Conservation (phyloP, 2,329 filamentous ascomycete species). For the Arachnomyces sp. region DNA sequence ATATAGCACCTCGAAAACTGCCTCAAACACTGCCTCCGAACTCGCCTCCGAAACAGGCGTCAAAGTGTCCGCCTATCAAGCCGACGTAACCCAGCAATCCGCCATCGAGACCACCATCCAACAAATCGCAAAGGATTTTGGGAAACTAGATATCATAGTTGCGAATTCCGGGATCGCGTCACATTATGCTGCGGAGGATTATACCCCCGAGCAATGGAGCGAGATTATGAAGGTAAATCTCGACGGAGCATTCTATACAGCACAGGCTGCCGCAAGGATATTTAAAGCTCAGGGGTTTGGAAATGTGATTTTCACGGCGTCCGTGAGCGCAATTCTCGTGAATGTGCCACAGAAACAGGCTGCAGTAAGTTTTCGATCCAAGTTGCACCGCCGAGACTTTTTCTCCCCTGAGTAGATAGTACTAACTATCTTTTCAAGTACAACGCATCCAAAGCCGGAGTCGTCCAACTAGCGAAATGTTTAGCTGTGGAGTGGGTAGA, state of each 20-base stretch:
- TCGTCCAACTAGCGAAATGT: slow-evolving; percentile 55
- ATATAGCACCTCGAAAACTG: slow-evolving; percentile 34
- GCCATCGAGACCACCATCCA: slow-evolving; percentile 49
- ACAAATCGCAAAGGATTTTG: slow-evolving; percentile 59
- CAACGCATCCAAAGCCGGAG: slow-evolving; percentile 59
- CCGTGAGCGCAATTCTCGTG: slow-evolving; percentile 49
- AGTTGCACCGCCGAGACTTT: no score
- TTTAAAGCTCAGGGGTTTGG: slow-evolving; percentile 59
- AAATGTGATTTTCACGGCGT: slow-evolving; percentile 59
- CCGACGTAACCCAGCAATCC: slow-evolving; percentile 50
- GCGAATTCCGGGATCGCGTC: slow-evolving; percentile 65
- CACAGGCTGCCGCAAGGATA: slow-evolving; percentile 77
- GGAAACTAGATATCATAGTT: slow-evolving; percentile 58
- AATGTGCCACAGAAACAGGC: slow-evolving; percentile 58
- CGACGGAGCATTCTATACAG: slow-evolving; percentile 74
- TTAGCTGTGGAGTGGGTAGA: slow-evolving; percentile 63
- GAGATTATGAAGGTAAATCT: slow-evolving; percentile 75
- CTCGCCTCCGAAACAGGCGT: slow-evolving; percentile 52
- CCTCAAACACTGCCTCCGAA: slow-evolving; percentile 58
- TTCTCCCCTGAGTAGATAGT: no score
- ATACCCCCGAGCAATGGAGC: slow-evolving; percentile 62
- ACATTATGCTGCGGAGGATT: slow-evolving; percentile 59
- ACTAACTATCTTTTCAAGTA: slow-evolving; percentile 24
- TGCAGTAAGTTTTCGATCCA: slow-evolving; percentile 23
- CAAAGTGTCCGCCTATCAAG: slow-evolving; percentile 61